Percentiles rank a stretch among this genome's conserved stretches.
phyloP scores from a whole-genome alignment of 1,284 basidiomycete genomes.

The Ganoderma meredithae region DNA sequence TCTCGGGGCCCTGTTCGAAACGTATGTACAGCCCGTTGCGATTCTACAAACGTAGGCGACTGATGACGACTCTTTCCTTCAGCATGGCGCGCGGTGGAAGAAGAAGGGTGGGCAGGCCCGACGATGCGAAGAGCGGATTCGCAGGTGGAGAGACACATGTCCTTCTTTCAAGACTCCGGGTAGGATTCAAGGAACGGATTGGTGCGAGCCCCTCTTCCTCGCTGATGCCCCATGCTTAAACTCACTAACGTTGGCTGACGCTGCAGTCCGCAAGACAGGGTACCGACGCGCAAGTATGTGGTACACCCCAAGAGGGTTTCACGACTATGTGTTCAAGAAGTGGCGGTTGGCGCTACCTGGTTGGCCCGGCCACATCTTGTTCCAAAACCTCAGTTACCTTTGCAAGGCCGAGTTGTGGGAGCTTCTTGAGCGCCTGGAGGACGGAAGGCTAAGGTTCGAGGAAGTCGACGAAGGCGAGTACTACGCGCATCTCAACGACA shows the following conservation, averaged over 20 bases:
- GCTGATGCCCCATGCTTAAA: background rate
- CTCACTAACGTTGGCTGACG: background rate
- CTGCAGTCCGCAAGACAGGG: background rate
- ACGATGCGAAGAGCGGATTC: background rate
- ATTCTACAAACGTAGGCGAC: background rate
- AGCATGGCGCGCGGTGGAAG: slow-evolving; percentile 4
- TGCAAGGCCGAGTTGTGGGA: background rate
- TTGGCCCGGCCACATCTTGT: background rate
- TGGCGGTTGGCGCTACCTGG: background rate
- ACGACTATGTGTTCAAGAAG: background rate
- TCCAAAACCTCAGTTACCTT: background rate
- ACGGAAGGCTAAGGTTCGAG: background rate
- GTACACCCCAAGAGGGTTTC: background rate
- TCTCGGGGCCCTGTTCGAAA: background rate
- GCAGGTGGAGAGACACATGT: background rate
- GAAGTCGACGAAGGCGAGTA: background rate
- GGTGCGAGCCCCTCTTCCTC: background rate
- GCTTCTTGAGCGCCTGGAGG: background rate
- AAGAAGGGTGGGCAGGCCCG: background rate
- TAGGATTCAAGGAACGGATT: background rate
- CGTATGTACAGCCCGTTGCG: background rate
- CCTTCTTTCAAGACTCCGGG: background rate
- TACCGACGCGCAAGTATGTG: background rate
- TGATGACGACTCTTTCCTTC: background rate
- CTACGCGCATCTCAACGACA: background rate